Evolutionary conservation across 2,329 filamentous ascomycete genomes (phyloP), one percentile per base, ranked within the genome.

Genomic region (Stachybotrys elegans): DNA sequence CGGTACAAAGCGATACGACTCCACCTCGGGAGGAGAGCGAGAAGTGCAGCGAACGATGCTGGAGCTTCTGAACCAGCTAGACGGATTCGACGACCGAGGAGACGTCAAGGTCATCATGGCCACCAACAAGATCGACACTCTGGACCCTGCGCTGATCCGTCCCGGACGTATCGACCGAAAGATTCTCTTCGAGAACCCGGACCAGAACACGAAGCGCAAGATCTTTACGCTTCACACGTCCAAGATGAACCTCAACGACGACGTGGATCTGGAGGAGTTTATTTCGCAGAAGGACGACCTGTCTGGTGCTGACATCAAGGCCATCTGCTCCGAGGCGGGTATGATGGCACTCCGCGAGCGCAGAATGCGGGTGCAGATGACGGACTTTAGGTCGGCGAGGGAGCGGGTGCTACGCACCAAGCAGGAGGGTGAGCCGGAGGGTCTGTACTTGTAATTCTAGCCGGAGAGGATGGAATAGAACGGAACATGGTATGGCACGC

Each of bases 21-120:
- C 90, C 22, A 95, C 90, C 39, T 96, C 92, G 1, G 93, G 93
- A 50, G 93, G 94, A 64, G 93, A 98, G 67, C 86, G 92, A 55
- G 93, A 98, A 68, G 89, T 98, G 31, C 93, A 98, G 72, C 84
- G 93, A 66, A 98, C 93, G 40, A 98, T 98, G 93, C 73, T 98
- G 67, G 93, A 98, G 63, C 80, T 98, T 43, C 83, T 98, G 34
- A 98, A 98, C 70, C 93, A 98, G 72, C 83, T 98, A 8, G 93
- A 98, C 64, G 93, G 93, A 58, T 98, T 98, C 70, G 93, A 98
- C 62, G 94, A 98, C 67, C 88, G 93, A 48, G 94, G 93, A 56
- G 93, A 98, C 63, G 92, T 98, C 69, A 98, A 98, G 76, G 93
- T 98, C 49, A 92, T 98, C 67, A 97, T 98, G 91, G 94, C 93